Conservation (phyloP, 305 asterid species). For the Fraxinus baroniana region DNA sequence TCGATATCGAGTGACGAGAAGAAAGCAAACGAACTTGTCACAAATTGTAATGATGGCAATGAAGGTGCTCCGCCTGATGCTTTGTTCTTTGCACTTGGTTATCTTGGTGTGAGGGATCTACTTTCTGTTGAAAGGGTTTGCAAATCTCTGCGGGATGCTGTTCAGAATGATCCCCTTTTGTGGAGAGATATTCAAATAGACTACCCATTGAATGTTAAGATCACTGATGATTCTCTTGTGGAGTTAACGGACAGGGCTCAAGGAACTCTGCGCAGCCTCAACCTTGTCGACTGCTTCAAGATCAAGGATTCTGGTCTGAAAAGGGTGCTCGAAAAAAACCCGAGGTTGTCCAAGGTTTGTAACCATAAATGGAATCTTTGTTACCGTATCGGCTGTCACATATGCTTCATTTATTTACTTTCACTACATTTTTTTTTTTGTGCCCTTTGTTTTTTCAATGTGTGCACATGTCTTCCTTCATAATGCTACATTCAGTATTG, state of each 20-base stretch:
- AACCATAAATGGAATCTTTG: not conserved
- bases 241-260: constrained; percentile 62
- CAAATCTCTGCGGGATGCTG: constrained; percentile 55
- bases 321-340: constrained; percentile 56
- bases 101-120: constrained; percentile 62
- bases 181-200: constrained; percentile 63
- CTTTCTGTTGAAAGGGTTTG: constrained; percentile 71
- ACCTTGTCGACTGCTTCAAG: constrained; percentile 50
- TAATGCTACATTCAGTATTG: not conserved
- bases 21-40: constrained; percentile 17
- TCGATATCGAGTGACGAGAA: not conserved
- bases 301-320: constrained; percentile 55
- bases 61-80: constrained; percentile 57
- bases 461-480: not conserved
- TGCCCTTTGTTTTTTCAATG: not conserved
- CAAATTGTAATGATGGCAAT: constrained; percentile 22
- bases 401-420: not conserved
- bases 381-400: not conserved
- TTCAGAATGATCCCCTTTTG: constrained; percentile 59
- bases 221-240: constrained; percentile 60
- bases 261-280: constrained; percentile 62
- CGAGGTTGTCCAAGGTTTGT: constrained; percentile 61
- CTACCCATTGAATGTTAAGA: constrained; percentile 36
- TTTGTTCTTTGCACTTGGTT: constrained; percentile 49
- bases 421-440: not conserved